Base-by-base conservation (phyloP, 176 grass and related monocot genomes). In the Stipa capillata region DNA sequence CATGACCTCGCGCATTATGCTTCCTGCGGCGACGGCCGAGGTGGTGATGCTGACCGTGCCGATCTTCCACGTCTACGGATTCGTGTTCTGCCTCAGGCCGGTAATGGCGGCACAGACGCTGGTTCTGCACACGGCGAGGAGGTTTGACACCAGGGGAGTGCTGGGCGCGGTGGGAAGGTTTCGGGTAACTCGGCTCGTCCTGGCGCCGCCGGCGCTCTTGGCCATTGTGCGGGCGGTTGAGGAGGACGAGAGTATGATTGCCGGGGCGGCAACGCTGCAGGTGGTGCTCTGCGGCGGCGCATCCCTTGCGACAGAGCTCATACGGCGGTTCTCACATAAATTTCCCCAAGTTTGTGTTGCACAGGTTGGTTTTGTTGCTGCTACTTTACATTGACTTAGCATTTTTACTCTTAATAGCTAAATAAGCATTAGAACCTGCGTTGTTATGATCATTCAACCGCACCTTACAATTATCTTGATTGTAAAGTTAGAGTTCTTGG, bases 31-130 rank as follows among this genome's bases (percentile, higher is more conserved):
- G 21, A 18, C 15, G 9, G 21, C 25, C 8, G 21, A 52, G n/a
- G 65, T 78, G 33, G 5, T 78, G 6, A 24, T 88, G 72, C 43
- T 88, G 21, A 60, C 73, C 77, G 85, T 91, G 66, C 82, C 89
- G 8, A 6, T 91, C 4, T 91, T 91, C 78, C 89, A 91, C 4
- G 3, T 69, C 1, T 91, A 85, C n/a, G 89, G 89, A 2, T 88
- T 91, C 66, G 1, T 69, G 11, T 69, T 79, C 73, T 88, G 77
- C 65, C 41, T 88, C 72, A 79, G 74, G 72, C 6, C 66, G 5
- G 40, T 58, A n/a, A 42, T 74, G 20, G 35, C 21, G 15, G 42
- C 49, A 16, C 33, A 82, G 65, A 88, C 82, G 33, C 8, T 81
- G 15, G 78, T 82, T 66, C 15, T 91, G 55, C 51, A 78, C 58